Conservation (phyloP, 2,329 filamentous ascomycete genomes). For the Aspergillus nomiae region DNA sequence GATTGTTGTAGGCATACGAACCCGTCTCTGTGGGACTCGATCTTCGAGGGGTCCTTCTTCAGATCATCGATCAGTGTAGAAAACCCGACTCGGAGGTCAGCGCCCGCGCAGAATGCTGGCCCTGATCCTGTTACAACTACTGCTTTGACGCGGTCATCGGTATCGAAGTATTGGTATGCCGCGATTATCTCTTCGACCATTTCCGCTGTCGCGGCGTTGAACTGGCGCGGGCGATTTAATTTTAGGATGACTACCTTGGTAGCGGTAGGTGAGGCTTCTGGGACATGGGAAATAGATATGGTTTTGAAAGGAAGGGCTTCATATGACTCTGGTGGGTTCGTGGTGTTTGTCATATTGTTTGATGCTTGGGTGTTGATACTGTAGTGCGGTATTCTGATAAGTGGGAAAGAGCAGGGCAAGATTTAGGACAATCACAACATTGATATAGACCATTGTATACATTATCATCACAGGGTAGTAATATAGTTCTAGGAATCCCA, state of each 20-base stretch:
- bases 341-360: neutral
- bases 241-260: neutral
- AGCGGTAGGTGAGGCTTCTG: neutral
- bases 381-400: neutral
- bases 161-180: neutral
- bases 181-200: neutral
- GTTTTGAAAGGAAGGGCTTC: neutral
- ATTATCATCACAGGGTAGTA: neutral
- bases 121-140: neutral
- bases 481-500: neutral
- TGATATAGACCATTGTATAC: neutral
- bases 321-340: neutral
- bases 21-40: neutral
- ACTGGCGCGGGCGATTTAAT: neutral
- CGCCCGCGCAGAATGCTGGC: neutral
- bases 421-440: accelerated
- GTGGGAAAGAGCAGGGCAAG: neutral
- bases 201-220: neutral
- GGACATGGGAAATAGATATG: neutral
- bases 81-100: neutral
- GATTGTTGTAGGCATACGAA: neutral
- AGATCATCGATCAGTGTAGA: neutral
- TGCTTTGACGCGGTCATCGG: neutral
- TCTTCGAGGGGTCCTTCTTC: neutral
- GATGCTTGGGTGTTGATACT: neutral